These are phyloP conservation scores for Dendrobium huoshanense DNA, from an alignment of 106 monocot genomes.

Conservation along the genomic window DNA sequence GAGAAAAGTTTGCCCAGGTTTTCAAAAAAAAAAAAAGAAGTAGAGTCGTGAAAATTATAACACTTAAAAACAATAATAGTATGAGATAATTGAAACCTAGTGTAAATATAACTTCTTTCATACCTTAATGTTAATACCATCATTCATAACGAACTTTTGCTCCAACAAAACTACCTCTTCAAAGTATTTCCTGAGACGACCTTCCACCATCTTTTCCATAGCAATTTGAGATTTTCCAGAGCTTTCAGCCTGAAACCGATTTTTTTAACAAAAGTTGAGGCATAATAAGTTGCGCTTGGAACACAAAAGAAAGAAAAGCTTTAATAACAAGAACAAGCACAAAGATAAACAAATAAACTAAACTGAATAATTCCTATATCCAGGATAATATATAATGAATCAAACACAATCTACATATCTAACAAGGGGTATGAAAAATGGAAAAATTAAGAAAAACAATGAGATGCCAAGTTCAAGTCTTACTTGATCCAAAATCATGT, in stretches of 20 bases:
- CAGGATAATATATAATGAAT: background rate
- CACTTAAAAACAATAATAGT: background rate
- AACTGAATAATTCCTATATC: background rate
- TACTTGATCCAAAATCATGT: background rate
- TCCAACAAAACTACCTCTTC: constrained; percentile 89
- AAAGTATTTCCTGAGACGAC: constrained; percentile 88
- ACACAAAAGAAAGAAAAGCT: background rate
- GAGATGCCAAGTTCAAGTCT: background rate
- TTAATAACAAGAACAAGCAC: background rate
- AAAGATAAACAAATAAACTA: no score
- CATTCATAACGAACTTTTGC: constrained; percentile 91
- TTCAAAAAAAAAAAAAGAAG: no score
- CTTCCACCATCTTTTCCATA: constrained; percentile 96
- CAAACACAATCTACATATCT: background rate
- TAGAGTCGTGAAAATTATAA: background rate
- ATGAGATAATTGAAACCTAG: background rate
- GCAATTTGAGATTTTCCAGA: constrained; percentile 82
- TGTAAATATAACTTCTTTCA: background rate
- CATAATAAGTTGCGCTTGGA: background rate
- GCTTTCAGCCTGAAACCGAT: constrained; percentile 58
- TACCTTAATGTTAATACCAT: constrained; percentile 74
- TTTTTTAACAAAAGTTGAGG: background rate
- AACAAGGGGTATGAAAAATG: background rate
- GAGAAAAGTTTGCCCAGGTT: no score
- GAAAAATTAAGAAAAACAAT: background rate